A percentile compares a stretch with the other conserved stretches of the same genome.
Evolutionary conservation across 768 basidiomycete species (phyloP).

Genomic region (Trametes cubensis): DNA sequence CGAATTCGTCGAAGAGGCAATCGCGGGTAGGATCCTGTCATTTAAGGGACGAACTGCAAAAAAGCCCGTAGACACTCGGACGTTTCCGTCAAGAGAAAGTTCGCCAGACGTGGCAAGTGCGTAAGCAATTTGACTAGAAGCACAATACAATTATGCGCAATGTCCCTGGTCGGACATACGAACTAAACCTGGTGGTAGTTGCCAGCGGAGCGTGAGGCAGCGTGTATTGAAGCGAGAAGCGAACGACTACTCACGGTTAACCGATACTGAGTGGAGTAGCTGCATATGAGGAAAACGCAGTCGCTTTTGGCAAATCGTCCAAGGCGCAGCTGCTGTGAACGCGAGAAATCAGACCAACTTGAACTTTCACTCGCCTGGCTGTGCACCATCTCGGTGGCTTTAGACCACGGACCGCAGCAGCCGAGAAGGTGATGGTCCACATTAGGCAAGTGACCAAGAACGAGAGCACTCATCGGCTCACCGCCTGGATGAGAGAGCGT

Average conservation of each 20-base stretch:
- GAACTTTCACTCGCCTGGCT: constrained; percentile 11
- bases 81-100: neutral
- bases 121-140: neutral
- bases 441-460: constrained; percentile 22
- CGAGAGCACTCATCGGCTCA: neutral
- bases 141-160: neutral
- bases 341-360: constrained; percentile 13
- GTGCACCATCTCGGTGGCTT: constrained; percentile 12
- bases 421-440: neutral
- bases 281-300: neutral
- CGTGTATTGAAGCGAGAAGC: too few relatives aligned
- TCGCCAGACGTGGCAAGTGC: neutral
- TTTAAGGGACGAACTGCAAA: neutral
- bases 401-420: constrained; percentile 5
- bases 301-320: neutral
- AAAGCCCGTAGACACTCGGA: neutral
- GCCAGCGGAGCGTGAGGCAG: too few relatives aligned
- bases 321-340: neutral
- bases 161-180: too few relatives aligned
- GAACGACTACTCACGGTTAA: constrained; percentile 6
- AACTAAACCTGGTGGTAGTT: too few relatives aligned
- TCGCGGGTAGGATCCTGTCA: constrained; percentile 12
- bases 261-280: neutral
- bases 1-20: constrained; percentile 7
- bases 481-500: too few relatives aligned